Evolutionary conservation across 2,329 filamentous ascomycete genomes (phyloP).

Genomic region (Geosmithia flava): DNA sequence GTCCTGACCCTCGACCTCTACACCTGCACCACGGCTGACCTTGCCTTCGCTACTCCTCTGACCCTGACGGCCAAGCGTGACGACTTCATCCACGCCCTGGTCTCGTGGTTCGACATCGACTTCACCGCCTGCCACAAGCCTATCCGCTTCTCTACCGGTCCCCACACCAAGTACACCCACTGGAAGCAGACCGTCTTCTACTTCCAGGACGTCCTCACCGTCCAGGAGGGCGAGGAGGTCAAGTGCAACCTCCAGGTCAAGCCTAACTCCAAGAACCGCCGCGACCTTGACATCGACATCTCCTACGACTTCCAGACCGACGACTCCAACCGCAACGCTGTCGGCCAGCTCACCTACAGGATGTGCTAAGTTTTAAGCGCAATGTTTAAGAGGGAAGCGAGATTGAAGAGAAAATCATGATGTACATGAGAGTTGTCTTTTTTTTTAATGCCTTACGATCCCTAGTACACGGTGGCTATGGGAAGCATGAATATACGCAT

Average conservation of each 20-base stretch:
- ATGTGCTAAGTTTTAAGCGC: slow-evolving; percentile 54
- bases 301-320: slow-evolving; percentile 69
- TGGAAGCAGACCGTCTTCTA: slow-evolving; percentile 99
- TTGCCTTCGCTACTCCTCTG: slow-evolving; percentile 74
- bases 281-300: slow-evolving; percentile 86
- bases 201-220: slow-evolving; percentile 82
- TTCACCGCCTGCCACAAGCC: slow-evolving; percentile 98
- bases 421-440: not conserved
- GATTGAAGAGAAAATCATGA: not conserved
- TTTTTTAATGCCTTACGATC: not conserved
- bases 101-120: slow-evolving; percentile 99
- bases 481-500: not conserved
- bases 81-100: slow-evolving; percentile 92
- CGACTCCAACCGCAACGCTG: slow-evolving; percentile 55
- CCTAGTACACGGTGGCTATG: not conserved
- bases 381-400: not conserved
- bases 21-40: slow-evolving; percentile 71
- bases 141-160: slow-evolving; percentile 90
- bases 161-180: slow-evolving; percentile 98
- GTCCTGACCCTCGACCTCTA: slow-evolving; percentile 89
- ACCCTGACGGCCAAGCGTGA: slow-evolving; percentile 65
- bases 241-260: slow-evolving; percentile 63
- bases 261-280: slow-evolving; percentile 87
- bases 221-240: slow-evolving; percentile 75
- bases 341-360: slow-evolving; percentile 70